Base-by-base conservation (phyloP, 2,329 filamentous ascomycete species). In the Coniochaeta ligniaria region DNA sequence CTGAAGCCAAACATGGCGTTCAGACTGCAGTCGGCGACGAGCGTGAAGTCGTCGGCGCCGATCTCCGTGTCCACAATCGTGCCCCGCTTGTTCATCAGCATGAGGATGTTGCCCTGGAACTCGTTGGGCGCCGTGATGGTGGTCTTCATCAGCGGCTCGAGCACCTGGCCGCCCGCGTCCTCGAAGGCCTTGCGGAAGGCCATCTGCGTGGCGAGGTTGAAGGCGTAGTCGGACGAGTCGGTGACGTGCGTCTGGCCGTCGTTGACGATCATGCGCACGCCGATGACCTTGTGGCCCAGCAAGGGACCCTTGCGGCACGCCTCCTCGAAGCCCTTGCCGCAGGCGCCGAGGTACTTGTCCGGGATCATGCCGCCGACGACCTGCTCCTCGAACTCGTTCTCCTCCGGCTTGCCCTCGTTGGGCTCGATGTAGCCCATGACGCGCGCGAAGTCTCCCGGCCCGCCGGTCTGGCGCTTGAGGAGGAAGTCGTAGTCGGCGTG, bases 1-100 rank as follows among this genome's bases (percentile, higher is more conserved):
- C 88, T 93, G 79, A 99, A 98, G 64, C 95, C 95, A 74, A 99
- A 99, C 95, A 99, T 99, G 73, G 89, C 86, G 74, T 98, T 96
- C 73, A 99, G 77, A 73, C 89, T 93, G 80, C 92, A 96, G 77
- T 98, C 95, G 28, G 92, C 93, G 60, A 88, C 86, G 61, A 98
- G 83, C 6, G 91, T 96, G 71, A 99, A 98, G 71, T 99, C 95
- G 71, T 99, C 95, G 17, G 87, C 82, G 36, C 93, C 93, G 67
- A 95, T 92, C 72, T 99, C 95, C 6, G 93, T 97, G 71, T 99
- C 95, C 72, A 92, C 90, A 70, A 99, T 98, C 58, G 92, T 90
- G 38, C 94, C 92, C 65, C 95, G 88, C 86, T 99, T 99, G 81
- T 98, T 99, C 79, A 99, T 83, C 57, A 99, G 79, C 69, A 92